Evolutionary conservation across 495 filamentous ascomycete species (phyloP).

Genomic region (Penicillium daleae): DNA sequence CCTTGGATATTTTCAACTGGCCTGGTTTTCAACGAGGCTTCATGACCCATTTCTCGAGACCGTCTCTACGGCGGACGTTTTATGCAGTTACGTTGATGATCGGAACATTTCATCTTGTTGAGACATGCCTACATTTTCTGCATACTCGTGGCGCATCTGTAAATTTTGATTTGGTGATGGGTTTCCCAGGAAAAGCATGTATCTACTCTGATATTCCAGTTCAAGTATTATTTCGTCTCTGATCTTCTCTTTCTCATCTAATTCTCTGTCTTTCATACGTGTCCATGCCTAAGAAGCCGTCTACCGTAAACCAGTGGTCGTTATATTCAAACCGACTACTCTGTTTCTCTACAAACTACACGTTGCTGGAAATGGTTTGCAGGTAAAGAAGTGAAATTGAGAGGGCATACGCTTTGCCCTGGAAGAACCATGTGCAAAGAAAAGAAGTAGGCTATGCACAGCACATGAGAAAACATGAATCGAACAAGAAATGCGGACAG

Average conservation of each 20-base stretch:
- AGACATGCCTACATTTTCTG: neutral
- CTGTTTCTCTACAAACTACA: neutral
- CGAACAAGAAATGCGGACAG: neutral
- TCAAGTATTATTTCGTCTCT: neutral
- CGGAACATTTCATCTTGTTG: neutral
- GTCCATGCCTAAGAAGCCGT: neutral
- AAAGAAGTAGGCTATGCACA: neutral
- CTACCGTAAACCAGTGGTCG: neutral
- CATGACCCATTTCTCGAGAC: neutral
- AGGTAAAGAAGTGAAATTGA: neutral
- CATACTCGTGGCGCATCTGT: conserved; percentile 3
- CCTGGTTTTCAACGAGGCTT: neutral
- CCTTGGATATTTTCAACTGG: neutral
- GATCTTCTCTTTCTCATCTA: neutral
- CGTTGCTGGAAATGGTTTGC: neutral
- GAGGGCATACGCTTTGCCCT: neutral
- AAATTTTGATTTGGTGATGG: neutral
- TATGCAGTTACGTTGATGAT: conserved; percentile 6
- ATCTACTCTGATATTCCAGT: conserved; percentile 1
- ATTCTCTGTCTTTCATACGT: too few species aligned
- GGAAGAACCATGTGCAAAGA: neutral
- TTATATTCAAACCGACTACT: neutral
- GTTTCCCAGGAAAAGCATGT: conserved; percentile 3
- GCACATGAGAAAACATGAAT: neutral
- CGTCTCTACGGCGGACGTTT: neutral